phyloP scores from a whole-genome alignment of 176 grass and related monocot genomes.

The Aechmea fasciata region DNA sequence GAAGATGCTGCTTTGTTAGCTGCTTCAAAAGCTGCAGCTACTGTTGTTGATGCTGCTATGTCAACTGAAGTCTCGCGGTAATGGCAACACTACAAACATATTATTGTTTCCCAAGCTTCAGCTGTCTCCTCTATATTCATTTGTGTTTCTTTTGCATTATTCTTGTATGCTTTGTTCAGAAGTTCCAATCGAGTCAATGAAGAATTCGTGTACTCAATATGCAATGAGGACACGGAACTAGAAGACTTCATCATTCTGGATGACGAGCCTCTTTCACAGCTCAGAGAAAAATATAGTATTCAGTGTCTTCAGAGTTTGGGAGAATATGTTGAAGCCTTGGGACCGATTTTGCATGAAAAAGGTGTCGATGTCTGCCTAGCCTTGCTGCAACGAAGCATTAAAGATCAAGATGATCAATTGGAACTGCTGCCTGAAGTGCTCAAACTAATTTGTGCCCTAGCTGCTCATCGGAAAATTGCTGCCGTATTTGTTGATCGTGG shows the following conservation, averaged over 20 bases:
- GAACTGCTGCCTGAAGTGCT: constrained; percentile 67
- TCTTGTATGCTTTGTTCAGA: constrained; percentile 20
- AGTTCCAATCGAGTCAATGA: constrained; percentile 35
- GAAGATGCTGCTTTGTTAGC: constrained; percentile 58
- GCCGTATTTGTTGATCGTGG: constrained; percentile 93
- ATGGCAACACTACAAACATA: constrained; percentile 7
- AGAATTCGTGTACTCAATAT: constrained; percentile 29
- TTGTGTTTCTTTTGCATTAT: neutral
- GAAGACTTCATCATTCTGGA: constrained; percentile 77
- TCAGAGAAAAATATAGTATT: constrained; percentile 89
- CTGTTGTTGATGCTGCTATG: constrained; percentile 83
- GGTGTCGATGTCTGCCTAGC: constrained; percentile 92
- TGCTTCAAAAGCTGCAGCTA: constrained; percentile 71
- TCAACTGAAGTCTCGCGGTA: constrained; percentile 84
- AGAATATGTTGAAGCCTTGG: constrained; percentile 94
- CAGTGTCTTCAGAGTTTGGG: constrained; percentile 80
- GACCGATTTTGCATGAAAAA: constrained; percentile 93
- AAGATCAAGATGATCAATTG: constrained; percentile 41
- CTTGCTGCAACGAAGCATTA: constrained; percentile 67
- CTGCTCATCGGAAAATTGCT: constrained; percentile 84
- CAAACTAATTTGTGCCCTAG: constrained; percentile 77
- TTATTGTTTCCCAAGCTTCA: neutral
- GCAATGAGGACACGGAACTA: constrained; percentile 46
- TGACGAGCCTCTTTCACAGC: constrained; percentile 43
- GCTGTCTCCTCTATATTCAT: neutral